Conservation (phyloP, 202 grass and related monocot genomes). For the Carex arenaria region DNA sequence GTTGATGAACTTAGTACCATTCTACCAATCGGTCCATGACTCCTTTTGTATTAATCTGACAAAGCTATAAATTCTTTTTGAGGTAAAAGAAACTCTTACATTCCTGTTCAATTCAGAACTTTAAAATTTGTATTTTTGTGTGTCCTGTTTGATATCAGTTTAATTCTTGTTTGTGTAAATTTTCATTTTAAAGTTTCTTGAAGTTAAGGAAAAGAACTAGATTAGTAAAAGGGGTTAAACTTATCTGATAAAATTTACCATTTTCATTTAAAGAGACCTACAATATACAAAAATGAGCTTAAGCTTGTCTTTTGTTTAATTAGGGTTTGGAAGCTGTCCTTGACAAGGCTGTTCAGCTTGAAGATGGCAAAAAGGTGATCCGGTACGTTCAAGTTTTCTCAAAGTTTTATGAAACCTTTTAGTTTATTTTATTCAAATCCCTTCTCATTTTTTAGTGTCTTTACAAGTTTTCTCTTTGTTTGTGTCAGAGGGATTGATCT, state of each 20-base stretch:
- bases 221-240: not conserved
- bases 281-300: not conserved
- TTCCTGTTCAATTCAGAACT: not conserved
- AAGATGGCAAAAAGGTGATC: constrained; percentile 85
- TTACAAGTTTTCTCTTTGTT: constrained; percentile 8
- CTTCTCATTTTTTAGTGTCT: constrained; percentile 16
- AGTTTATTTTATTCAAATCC: constrained; percentile 2
- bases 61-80: not conserved
- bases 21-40: not conserved
- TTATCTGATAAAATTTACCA: not conserved
- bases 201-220: not conserved
- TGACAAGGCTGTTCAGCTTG: constrained; percentile 94
- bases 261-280: not conserved
- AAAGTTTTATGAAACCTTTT: constrained; percentile 8
- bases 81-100: not conserved
- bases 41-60: not conserved
- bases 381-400: constrained; percentile 45
- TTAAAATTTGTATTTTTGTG: not conserved
- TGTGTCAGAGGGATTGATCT: constrained; percentile 78
- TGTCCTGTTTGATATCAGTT: not conserved
- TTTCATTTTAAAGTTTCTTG: not conserved
- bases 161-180: not conserved
- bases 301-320: constrained; percentile 26
- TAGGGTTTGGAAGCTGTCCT: constrained; percentile 98
- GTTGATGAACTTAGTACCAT: not conserved